Base-by-base conservation (phyloP, 225 moss, liverwort and hornwort genomes). In the Physcomitrium patens region DNA sequence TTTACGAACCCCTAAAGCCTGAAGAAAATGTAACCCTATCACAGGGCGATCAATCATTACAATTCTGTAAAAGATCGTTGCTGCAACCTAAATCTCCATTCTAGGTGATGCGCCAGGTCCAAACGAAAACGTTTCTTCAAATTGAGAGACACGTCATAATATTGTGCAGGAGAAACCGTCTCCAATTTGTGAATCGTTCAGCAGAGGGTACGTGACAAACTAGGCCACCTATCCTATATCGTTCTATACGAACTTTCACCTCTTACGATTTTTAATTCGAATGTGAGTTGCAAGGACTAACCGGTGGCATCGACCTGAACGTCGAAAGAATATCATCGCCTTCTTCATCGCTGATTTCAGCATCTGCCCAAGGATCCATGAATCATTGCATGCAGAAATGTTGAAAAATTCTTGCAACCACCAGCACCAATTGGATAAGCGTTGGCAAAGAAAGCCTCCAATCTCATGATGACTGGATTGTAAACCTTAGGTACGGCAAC, bases 251-350 rank as follows among this genome's bases (percentile, higher is more conserved):
- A 47, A 4, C 58, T 37, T 68, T 37, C 53, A 26, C 13, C 37
- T 54, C 54, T 19, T 41, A 20, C 1, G 47, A 13, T 6, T 16
- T 67, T 50, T 12, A 26, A 67, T 51, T 17, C n/a, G 11, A 15
- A 24, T 46, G 20, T 0, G 24, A 22, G 7, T 1, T 20, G 51
- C 17, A 31, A 17, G 7, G 27, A 13, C 22, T 26, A 72, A 76
- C 72, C n/a, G 68, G 72, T 13, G 76, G 63, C 7, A 76, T 56
- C 58, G 68, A 42, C 22, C 46, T 37, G 18, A 69, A 31, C 12
- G 11, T 47, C 10, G 60, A 65, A 10, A 20, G 6, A 19, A 2
- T 41, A 37, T 3, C 42, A 48, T 77, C 48, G 14, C 60, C 58
- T 14, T 79, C 67, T 0, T 37, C 20, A 46, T 72, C 72, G 8